Conservation (phyloP, 768 basidiomycete species). For the Tremella yokohamensis region DNA sequence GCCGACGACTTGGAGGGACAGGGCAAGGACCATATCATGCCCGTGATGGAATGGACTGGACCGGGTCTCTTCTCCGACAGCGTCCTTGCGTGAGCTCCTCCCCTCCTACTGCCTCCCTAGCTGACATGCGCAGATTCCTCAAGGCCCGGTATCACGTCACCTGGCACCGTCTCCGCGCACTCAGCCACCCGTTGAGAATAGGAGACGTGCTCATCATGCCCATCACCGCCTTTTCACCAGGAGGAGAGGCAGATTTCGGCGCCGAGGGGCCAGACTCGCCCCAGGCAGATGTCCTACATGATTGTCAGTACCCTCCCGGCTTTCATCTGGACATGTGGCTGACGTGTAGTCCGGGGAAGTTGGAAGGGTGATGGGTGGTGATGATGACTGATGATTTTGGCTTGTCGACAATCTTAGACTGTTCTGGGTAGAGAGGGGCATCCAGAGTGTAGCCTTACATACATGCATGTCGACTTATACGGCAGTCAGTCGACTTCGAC, state of each 20-base stretch:
- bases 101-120: not conserved
- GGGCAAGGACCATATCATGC: constrained; percentile 23
- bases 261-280: constrained; percentile 24
- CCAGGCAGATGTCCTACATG: constrained; percentile 33
- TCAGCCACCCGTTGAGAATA: constrained; percentile 42
- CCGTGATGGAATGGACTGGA: constrained; percentile 48
- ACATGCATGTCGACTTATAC: no score
- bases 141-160: constrained; percentile 42
- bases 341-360: constrained; percentile 31
- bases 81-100: constrained; percentile 31
- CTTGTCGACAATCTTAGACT: not conserved
- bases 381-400: not conserved
- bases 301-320: constrained; percentile 13
- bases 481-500: no score
- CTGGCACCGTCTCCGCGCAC: constrained; percentile 36
- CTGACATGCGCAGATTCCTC: constrained; percentile 36
- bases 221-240: constrained; percentile 39
- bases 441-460: no score
- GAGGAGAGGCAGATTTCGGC: constrained; percentile 34
- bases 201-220: constrained; percentile 47
- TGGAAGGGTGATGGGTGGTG: constrained; percentile 32
- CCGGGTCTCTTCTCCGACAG: constrained; percentile 39
- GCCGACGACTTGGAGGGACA: constrained; percentile 13
- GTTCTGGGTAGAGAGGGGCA: no score
- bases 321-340: not conserved